These are phyloP conservation scores for Ammopiptanthus mongolicus DNA, from an alignment of 306 rosid genomes.

Conservation along the genomic window DNA sequence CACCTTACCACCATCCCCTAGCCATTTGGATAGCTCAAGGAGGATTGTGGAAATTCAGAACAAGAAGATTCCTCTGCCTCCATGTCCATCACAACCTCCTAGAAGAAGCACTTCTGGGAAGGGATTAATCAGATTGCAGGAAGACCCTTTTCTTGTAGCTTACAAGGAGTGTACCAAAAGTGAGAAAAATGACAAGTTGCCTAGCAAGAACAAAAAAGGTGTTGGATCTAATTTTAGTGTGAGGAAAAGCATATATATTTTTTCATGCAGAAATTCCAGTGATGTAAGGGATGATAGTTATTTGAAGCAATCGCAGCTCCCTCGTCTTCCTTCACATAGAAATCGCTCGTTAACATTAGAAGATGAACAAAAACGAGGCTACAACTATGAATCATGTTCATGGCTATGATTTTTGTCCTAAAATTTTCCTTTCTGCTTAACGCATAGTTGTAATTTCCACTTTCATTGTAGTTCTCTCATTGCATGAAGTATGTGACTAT, in stretches of 20 bases:
- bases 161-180: constrained; percentile 67
- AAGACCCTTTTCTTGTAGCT: constrained; percentile 84
- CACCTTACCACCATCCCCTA: neutral
- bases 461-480: neutral
- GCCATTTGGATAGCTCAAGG: neutral
- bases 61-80: constrained; percentile 70
- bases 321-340: constrained; percentile 40
- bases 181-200: constrained; percentile 25
- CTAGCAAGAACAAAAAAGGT: constrained; percentile 28
- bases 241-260: constrained; percentile 38
- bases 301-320: constrained; percentile 38
- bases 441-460: neutral
- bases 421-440: neutral
- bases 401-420: constrained; percentile 10
- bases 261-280: constrained; percentile 52
- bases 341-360: constrained; percentile 17
- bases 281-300: constrained; percentile 46
- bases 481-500: neutral
- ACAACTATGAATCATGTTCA: constrained; percentile 10
- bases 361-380: constrained; percentile 8
- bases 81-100: constrained; percentile 37
- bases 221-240: constrained; percentile 11
- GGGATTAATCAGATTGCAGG: constrained; percentile 41
- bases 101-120: constrained; percentile 54
- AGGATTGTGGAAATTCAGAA: neutral